These are phyloP conservation scores for Symmetrospora coprosmae DNA, from an alignment of 768 basidiomycete species.

Conservation along the genomic window DNA sequence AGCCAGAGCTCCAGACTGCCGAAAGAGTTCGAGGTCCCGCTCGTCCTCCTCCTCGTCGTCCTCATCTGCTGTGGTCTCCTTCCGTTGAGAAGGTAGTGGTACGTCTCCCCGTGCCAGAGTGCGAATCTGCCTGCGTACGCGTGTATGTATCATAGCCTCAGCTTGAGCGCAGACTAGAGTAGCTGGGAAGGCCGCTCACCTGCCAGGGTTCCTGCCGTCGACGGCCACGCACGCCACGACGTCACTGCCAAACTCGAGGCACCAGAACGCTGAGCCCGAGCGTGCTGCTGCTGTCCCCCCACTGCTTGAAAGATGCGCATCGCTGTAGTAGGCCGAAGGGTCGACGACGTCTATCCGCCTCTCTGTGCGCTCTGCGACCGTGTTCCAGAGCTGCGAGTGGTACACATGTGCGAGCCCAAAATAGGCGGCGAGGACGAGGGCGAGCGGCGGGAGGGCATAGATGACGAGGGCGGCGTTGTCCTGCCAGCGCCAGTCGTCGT, in stretches of 20 bases:
- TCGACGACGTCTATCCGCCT: background rate
- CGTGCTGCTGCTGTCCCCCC: too few relatives aligned
- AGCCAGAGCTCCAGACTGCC: background rate
- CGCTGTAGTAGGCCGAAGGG: background rate
- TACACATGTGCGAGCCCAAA: background rate
- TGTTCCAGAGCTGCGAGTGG: background rate
- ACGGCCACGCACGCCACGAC: background rate
- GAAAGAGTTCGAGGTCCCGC: conserved; percentile 2
- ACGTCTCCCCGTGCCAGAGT: background rate
- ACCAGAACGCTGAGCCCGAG: background rate
- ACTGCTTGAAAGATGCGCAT: too few relatives aligned
- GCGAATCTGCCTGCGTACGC: background rate
- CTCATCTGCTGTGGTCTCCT: background rate
- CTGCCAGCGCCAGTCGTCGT: background rate
- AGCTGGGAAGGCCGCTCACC: background rate
- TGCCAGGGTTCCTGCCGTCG: background rate
- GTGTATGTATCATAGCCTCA: background rate
- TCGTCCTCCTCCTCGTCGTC: conserved; percentile 3
- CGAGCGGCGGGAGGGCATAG: background rate
- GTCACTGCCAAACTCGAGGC: background rate
- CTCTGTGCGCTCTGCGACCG: background rate
- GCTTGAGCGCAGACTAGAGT: background rate
- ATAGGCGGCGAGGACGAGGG: background rate
- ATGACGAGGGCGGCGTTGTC: background rate
- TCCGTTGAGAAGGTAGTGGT: background rate